These are phyloP conservation scores for Rhodosporidiobolus odoratus DNA, from an alignment of 768 basidiomycete species.

Conservation along the genomic window DNA sequence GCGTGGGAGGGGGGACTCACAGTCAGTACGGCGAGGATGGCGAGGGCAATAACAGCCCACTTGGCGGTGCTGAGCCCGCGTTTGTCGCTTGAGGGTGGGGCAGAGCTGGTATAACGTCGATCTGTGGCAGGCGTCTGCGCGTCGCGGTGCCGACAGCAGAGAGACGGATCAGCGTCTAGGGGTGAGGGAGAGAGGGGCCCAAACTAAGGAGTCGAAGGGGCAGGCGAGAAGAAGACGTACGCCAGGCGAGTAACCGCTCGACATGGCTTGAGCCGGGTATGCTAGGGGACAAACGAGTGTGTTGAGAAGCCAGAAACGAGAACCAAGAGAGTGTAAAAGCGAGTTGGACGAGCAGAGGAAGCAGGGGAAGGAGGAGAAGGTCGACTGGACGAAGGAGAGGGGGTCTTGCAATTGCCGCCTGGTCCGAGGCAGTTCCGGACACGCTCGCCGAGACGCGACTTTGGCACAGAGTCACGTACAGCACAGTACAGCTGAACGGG, in stretches of 20 bases:
- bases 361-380: neutral
- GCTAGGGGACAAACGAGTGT: neutral
- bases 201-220: neutral
- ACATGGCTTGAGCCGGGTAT: neutral
- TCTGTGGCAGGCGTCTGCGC: constrained; percentile 3
- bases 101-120: neutral
- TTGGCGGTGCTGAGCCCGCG: neutral
- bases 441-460: too few species aligned
- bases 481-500: too few species aligned
- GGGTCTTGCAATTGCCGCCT: neutral
- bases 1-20: neutral
- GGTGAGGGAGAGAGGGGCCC: neutral
- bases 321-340: too few species aligned
- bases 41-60: neutral
- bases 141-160: neutral
- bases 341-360: neutral
- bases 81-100: neutral
- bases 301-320: neutral
- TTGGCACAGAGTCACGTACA: too few species aligned
- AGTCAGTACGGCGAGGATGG: neutral
- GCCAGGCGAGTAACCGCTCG: neutral
- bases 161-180: neutral
- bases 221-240: too few species aligned
- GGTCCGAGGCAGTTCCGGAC: neutral
- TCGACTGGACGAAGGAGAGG: neutral